Percentiles rank a stretch among this genome's conserved stretches.
Conservation (phyloP, 169 alveolate genomes). For the Plasmodium chabaudi region DNA sequence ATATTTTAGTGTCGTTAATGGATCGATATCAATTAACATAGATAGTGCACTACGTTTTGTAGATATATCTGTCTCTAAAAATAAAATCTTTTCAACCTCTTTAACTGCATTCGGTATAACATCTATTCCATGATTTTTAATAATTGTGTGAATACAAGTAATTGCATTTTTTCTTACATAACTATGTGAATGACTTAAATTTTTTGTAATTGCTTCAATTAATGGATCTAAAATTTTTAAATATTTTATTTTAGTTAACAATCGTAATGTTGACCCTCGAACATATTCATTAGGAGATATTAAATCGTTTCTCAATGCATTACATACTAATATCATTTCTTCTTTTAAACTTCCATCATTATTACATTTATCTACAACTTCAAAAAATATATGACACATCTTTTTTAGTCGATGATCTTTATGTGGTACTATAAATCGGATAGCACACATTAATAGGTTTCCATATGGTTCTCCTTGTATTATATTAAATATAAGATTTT, state of each 20-base stretch:
- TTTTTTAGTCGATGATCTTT: conserved; percentile 91
- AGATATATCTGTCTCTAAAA: conserved; percentile 92
- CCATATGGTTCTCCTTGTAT: conserved; percentile 84
- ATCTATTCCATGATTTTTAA: conserved; percentile 92
- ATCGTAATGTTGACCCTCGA: conserved; percentile 96
- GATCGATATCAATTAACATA: conserved; percentile 89
- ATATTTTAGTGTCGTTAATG: conserved; percentile 90
- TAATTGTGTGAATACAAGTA: conserved; percentile 92
- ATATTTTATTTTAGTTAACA: conserved; percentile 92
- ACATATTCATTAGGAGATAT: conserved; percentile 96
- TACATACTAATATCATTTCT: conserved; percentile 97
- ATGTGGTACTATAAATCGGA: conserved; percentile 87
- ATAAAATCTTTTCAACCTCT: conserved; percentile 86
- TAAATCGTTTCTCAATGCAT: conserved; percentile 95
- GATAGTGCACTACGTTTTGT: conserved; percentile 94
- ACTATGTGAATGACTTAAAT: conserved; percentile 93
- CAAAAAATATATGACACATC: conserved; percentile 95
- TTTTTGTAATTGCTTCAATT: conserved; percentile 92
- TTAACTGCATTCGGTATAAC: conserved; percentile 88
- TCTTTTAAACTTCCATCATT: conserved; percentile 96
- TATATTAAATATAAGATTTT: conserved; percentile 78
- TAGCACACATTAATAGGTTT: conserved; percentile 85
- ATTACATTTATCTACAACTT: conserved; percentile 94
- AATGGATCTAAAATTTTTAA: conserved; percentile 93
- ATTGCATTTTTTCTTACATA: conserved; percentile 96